Conservation (phyloP, 1,284 basidiomycete species). For the Ceratobasidium sp. region DNA sequence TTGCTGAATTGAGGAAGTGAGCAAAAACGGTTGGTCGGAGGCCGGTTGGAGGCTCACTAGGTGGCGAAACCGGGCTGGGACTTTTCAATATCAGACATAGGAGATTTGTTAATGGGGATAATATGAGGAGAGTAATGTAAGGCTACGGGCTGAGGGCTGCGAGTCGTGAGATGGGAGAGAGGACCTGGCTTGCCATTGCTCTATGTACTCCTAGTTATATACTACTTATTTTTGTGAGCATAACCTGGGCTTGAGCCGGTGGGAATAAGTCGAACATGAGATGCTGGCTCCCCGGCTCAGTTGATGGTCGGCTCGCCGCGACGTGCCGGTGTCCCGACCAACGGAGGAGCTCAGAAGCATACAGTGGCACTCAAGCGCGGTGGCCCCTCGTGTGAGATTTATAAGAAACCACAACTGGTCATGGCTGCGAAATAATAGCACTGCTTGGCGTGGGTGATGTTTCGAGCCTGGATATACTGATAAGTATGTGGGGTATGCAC, state of each 20-base stretch:
- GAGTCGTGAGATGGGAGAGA: slow-evolving; percentile 19
- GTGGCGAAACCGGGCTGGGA: slow-evolving; percentile 29
- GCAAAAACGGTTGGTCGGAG: neutral
- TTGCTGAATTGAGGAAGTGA: slow-evolving; percentile 13
- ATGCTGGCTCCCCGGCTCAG: slow-evolving; percentile 28
- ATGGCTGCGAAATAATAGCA: too few relatives aligned
- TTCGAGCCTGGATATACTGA: too few relatives aligned
- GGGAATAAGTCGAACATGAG: slow-evolving; percentile 1
- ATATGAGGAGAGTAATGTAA: neutral
- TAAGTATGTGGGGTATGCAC: too few relatives aligned
- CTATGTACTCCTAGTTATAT: slow-evolving; percentile 5
- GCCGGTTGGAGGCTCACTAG: neutral
- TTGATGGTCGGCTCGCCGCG: slow-evolving; percentile 9
- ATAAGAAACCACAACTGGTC: too few relatives aligned
- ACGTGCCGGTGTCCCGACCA: slow-evolving; percentile 2
- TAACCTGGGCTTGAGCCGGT: neutral
- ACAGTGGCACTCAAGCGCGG: neutral
- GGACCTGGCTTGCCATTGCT: neutral
- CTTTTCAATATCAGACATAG: slow-evolving; percentile 12
- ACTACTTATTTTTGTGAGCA: neutral
- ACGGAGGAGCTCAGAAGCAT: neutral
- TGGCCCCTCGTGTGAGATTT: slow-evolving; percentile 14
- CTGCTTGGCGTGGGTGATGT: too few relatives aligned
- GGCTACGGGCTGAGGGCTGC: neutral
- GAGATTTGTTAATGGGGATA: slow-evolving; percentile 13